Evolutionary conservation across 2,329 filamentous ascomycete genomes (phyloP).

Genomic region (Stenocarpella maydis): DNA sequence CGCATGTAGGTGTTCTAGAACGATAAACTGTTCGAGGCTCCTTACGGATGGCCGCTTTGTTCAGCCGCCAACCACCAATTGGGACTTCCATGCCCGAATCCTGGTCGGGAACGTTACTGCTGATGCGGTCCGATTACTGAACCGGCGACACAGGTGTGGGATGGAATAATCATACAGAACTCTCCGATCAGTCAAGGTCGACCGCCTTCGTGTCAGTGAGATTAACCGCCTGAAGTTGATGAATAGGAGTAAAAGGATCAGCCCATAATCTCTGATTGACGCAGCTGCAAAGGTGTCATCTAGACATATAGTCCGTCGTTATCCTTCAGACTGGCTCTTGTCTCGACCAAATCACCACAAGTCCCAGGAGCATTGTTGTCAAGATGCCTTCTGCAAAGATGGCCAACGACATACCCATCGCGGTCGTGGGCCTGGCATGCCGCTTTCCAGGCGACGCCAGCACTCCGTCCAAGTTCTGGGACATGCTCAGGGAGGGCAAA

Average conservation of each 20-base stretch:
- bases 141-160: background rate
- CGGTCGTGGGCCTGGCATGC: conserved; percentile 40
- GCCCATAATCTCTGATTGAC: background rate
- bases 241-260: background rate
- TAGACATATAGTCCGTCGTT: conserved; percentile 1
- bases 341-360: conserved; percentile 5
- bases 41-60: background rate
- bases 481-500: conserved; percentile 50
- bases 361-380: conserved; percentile 2
- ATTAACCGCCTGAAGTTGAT: background rate
- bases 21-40: background rate
- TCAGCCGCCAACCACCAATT: background rate
- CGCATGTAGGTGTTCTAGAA: background rate
- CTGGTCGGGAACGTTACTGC: background rate
- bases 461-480: conserved; percentile 48
- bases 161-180: background rate
- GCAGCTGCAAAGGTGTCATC: background rate
- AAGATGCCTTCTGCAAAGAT: conserved; percentile 20
- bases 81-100: background rate
- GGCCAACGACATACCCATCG: conserved; percentile 38
- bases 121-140: conserved; percentile 5
- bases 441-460: conserved; percentile 48
- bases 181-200: background rate
- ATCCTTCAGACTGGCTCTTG: background rate
- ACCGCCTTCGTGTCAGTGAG: background rate